Percentiles rank a stretch among this genome's conserved stretches.
These are phyloP conservation scores for Murraya paniculata DNA, from an alignment of 345 rosid species.

Conservation along the genomic window DNA sequence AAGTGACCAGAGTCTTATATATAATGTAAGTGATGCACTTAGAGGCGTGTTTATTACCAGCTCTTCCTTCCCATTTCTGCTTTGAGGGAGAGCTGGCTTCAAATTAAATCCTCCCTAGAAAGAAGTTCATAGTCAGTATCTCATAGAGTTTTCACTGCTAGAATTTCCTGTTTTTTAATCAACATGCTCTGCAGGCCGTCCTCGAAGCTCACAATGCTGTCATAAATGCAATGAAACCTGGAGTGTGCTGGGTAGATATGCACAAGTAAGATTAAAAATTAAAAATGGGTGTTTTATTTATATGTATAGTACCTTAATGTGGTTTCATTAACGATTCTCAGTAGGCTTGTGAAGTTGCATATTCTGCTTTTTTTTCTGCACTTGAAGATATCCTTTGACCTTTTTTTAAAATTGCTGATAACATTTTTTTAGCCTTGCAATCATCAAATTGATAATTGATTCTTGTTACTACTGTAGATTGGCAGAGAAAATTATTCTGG, in stretches of 20 bases:
- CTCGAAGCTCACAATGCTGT: constrained; percentile 86
- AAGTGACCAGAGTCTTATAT: constrained; percentile 69
- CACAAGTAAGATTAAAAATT: constrained; percentile 61
- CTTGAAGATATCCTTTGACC: not conserved
- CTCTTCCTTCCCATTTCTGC: not conserved
- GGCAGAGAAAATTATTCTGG: constrained; percentile 74
- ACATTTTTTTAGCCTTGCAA: not conserved
- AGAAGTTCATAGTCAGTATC: not conserved
- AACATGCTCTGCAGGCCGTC: constrained; percentile 56
- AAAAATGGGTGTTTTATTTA: not conserved
- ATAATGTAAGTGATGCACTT: constrained; percentile 56
- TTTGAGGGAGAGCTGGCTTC: not conserved
- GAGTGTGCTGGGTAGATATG: constrained; percentile 88
- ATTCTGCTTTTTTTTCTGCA: not conserved
- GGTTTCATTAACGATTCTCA: not conserved
- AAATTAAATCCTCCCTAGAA: not conserved
- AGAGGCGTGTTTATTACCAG: not conserved
- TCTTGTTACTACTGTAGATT: constrained; percentile 42
- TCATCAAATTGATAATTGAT: not conserved
- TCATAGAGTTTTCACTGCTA: not conserved
- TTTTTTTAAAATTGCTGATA: too few relatives aligned
- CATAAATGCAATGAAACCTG: constrained; percentile 78
- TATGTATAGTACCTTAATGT: constrained; percentile 3
- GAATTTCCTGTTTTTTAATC: constrained; percentile 9
- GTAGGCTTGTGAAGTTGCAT: constrained; percentile 6